These are phyloP conservation scores for Flaveria brownii DNA, from an alignment of 129 eudicot genomes.

Conservation along the genomic window DNA sequence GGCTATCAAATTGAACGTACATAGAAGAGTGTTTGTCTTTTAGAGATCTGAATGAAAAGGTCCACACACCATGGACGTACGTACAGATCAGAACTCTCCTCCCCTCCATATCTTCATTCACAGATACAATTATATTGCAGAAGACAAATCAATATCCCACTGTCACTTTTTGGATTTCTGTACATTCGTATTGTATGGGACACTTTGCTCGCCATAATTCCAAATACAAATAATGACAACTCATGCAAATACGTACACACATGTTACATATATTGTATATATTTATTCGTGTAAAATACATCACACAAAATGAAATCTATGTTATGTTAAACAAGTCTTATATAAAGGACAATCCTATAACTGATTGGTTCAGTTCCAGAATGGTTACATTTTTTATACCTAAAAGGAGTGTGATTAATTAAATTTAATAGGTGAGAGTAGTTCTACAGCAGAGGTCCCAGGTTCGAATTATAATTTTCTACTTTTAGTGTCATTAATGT, in stretches of 20 bases:
- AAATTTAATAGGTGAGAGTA: no score
- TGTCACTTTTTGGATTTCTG: constrained; percentile 35
- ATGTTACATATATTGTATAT: background rate
- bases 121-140: constrained; percentile 34
- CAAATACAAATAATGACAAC: background rate
- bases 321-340: background rate
- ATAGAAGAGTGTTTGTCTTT: constrained; percentile 36
- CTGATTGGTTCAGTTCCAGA: no score
- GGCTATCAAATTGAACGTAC: constrained; percentile 30
- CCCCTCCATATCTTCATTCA: constrained; percentile 33
- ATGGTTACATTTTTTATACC: no score
- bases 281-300: background rate
- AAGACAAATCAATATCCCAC: constrained; percentile 46
- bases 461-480: no score
- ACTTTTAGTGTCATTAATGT: no score
- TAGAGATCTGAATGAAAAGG: constrained; percentile 39
- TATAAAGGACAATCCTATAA: no score
- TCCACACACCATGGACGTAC: background rate
- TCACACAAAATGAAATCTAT: background rate
- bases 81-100: background rate
- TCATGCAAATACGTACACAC: background rate
- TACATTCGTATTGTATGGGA: constrained; percentile 4
- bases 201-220: constrained; percentile 15
- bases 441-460: no score
- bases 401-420: no score